Conservation (phyloP, 305 asterid species). For the Fraxinus angustifolia region DNA sequence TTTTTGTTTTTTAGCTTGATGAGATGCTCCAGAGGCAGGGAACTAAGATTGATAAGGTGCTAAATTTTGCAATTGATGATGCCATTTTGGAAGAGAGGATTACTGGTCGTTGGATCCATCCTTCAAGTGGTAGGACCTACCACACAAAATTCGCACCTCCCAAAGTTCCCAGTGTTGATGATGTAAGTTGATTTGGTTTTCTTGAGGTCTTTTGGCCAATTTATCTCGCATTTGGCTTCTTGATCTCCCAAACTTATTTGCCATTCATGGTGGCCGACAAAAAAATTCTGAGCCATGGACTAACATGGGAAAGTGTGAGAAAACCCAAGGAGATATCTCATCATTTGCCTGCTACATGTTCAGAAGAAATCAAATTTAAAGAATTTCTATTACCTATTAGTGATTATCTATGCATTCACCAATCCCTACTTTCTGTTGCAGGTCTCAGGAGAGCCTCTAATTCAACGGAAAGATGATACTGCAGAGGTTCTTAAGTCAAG, state of each 20-base stretch:
- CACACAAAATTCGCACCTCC: slow-evolving; percentile 85
- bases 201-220: neutral
- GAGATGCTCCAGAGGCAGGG: slow-evolving; percentile 83
- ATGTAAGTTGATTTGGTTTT: slow-evolving; percentile 33
- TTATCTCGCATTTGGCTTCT: neutral
- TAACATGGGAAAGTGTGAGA: neutral
- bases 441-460: slow-evolving; percentile 85
- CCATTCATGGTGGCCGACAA: neutral
- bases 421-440: slow-evolving; percentile 22
- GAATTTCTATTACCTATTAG: neutral
- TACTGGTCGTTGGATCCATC: slow-evolving; percentile 92
- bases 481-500: slow-evolving; percentile 78
- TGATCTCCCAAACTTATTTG: neutral
- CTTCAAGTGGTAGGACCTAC: slow-evolving; percentile 79
- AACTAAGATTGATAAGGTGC: slow-evolving; percentile 81
- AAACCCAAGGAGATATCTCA: neutral
- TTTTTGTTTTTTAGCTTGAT: slow-evolving; percentile 56
- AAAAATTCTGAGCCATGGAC: neutral
- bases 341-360: neutral
- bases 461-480: slow-evolving; percentile 88
- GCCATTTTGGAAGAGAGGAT: slow-evolving; percentile 77
- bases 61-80: slow-evolving; percentile 78
- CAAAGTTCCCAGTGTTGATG: slow-evolving; percentile 58
- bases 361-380: neutral
- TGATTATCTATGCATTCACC: neutral